These are phyloP conservation scores for Chaetomium olivaceum DNA, from an alignment of 2,329 filamentous ascomycete species.

Conservation along the genomic window DNA sequence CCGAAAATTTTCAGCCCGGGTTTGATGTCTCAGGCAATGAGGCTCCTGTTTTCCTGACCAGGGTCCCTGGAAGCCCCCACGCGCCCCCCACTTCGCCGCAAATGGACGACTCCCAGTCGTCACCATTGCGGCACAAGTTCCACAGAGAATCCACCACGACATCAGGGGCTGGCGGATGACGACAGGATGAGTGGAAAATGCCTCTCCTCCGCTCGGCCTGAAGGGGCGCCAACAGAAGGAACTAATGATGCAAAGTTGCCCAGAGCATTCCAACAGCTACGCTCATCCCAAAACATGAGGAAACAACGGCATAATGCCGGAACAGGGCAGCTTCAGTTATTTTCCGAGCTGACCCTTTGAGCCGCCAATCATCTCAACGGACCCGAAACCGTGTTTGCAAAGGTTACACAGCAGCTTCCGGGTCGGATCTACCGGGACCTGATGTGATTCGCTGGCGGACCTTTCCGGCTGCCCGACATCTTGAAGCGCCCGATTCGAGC, in stretches of 20 bases:
- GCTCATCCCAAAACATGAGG: background rate
- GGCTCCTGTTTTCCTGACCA: slow-evolving; percentile 27
- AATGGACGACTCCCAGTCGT: slow-evolving; percentile 23
- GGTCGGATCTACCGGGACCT: slow-evolving; percentile 14
- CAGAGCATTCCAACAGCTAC: background rate
- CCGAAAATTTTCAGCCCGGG: slow-evolving; percentile 32
- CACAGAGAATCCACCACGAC: slow-evolving; percentile 17
- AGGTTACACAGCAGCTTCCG: slow-evolving; percentile 17
- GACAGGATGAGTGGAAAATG: slow-evolving; percentile 25
- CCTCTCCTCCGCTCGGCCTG: slow-evolving; percentile 4
- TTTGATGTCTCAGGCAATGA: slow-evolving; percentile 34
- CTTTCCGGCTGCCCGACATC: slow-evolving; percentile 9
- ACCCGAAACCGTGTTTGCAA: slow-evolving; percentile 17
- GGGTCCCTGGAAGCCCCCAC: slow-evolving; percentile 29
- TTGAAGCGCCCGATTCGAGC: background rate
- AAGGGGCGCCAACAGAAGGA: background rate
- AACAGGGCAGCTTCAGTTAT: background rate
- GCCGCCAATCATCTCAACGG: background rate
- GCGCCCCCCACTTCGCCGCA: slow-evolving; percentile 33
- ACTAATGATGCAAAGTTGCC: background rate
- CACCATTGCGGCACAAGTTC: background rate
- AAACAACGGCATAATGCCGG: background rate
- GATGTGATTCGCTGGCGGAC: slow-evolving; percentile 8
- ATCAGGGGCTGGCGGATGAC: slow-evolving; percentile 26
- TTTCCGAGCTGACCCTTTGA: background rate